Base-by-base conservation (phyloP, 2,329 filamentous ascomycete species). In the Dactylellina drechsleri region DNA sequence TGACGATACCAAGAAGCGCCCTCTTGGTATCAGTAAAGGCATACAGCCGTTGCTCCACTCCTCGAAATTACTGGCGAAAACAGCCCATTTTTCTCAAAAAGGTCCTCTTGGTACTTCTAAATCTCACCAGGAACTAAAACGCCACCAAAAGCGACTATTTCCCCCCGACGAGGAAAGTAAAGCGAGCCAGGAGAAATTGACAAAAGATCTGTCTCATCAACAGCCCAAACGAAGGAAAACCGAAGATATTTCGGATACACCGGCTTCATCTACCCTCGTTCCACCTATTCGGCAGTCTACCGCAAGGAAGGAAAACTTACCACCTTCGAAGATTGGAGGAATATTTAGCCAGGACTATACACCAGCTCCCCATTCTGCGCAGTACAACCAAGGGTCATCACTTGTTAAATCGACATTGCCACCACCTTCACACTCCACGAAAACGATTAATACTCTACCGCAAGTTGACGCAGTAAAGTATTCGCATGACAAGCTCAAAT, bases 151-250 rank as follows among this genome's bases (percentile, higher is more conserved):
- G 65, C 77, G 79, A 7, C 50, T 67, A 6, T 76, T 77, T 26
- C 78, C 77, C 28, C 45, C 65, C 5, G 78, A 79, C 36, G 77
- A 79, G 40, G 77, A 76, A 12, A 13, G 16, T 23, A 65, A 61
- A 23, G 8, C 40, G 10, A 64, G 18, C 8, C 65, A 68, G 8
- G 72, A 68, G 4, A 36, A 15, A 28, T 28, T 8, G 31, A n/a
- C 59, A 13, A 54, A 86, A 15, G 85, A 88, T n/a, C 85, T 87
- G 8, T 89, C 91, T 78, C 88, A 91, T 79, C 83, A 87, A 77
- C 92, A 96, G 61, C 85, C 87, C 20, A 97, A 97, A 84, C 88
- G 93, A 68, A 87, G 92, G 78, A 90, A 90, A 80, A 95, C 90
- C 49, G 91, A 94, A 60, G 87, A 89, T 68, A 86, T 88, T 66